These are phyloP conservation scores for Penicillium atrosanguineum DNA, from an alignment of 495 filamentous ascomycete genomes.

Conservation along the genomic window DNA sequence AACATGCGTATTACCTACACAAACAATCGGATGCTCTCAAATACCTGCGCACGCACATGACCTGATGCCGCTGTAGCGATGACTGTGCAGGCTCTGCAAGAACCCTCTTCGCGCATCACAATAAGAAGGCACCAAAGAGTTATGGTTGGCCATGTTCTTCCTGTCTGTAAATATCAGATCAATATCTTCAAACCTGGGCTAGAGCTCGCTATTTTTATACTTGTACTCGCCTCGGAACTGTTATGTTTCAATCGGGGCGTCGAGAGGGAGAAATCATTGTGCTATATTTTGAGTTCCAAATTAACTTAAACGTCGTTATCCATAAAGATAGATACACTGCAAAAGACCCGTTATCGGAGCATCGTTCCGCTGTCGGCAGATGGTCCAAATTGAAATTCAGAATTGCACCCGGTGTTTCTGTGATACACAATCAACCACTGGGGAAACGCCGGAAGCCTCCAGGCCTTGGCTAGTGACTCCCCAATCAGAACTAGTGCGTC, in stretches of 20 bases:
- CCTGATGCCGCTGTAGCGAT: no score
- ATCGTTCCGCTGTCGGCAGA: neutral
- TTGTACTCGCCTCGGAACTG: neutral
- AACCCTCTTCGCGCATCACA: neutral
- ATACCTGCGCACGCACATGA: neutral
- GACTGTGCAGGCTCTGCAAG: neutral
- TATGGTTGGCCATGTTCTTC: neutral
- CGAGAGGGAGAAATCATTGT: neutral
- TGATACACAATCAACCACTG: slow-evolving; percentile 17
- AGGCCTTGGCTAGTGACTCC: neutral
- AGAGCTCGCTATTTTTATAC: neutral
- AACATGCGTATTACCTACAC: no score
- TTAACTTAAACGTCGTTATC: neutral
- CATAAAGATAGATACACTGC: neutral
- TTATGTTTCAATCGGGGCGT: neutral
- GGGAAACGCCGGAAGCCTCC: slow-evolving; percentile 11
- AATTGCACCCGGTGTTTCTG: slow-evolving; percentile 4
- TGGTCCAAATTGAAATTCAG: slow-evolving; percentile 7
- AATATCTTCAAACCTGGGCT: neutral
- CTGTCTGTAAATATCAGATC: neutral
- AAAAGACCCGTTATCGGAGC: neutral
- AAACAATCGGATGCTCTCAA: neutral
- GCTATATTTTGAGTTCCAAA: neutral
- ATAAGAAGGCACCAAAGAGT: neutral
- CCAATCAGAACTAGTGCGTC: neutral